A percentile compares a stretch with the other conserved stretches of the same genome.
These are phyloP conservation scores for Corrigiola litoralis DNA, from an alignment of 179 eudicot genomes.

Conservation along the genomic window DNA sequence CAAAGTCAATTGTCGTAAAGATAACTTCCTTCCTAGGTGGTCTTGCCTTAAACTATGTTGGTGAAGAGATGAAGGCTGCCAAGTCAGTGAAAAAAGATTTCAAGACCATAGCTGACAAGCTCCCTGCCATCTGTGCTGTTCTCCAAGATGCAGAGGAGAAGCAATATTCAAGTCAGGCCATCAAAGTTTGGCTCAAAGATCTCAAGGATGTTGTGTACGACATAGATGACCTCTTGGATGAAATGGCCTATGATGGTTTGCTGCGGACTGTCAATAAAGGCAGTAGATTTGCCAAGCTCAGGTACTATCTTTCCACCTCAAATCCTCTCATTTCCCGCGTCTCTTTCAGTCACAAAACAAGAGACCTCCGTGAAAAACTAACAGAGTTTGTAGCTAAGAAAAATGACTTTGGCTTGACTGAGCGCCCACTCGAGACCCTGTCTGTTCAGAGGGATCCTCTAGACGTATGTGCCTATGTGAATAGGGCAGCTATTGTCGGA, in stretches of 20 bases:
- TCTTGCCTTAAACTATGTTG: background rate
- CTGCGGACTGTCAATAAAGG: background rate
- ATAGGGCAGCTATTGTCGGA: slow-evolving; percentile 10
- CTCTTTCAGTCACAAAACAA: slow-evolving; percentile 12
- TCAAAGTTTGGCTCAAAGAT: slow-evolving; percentile 18
- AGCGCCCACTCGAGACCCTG: background rate
- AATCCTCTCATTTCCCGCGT: background rate
- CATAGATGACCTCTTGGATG: slow-evolving; percentile 24
- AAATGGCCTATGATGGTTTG: background rate
- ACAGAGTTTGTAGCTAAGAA: background rate
- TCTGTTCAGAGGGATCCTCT: background rate
- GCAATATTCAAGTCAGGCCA: background rate
- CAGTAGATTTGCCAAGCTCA: too few species aligned
- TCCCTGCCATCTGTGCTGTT: background rate
- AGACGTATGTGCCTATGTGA: background rate
- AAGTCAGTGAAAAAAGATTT: slow-evolving; percentile 7
- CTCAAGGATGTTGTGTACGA: slow-evolving; percentile 22
- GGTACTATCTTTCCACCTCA: background rate
- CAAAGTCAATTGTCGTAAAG: slow-evolving; percentile 1
- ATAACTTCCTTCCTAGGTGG: background rate
- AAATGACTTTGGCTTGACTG: slow-evolving; percentile 8
- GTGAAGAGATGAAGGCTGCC: background rate
- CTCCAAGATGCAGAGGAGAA: slow-evolving; percentile 21
- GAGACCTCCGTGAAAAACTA: slow-evolving; percentile 10
- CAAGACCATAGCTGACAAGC: slow-evolving; percentile 2